Evolutionary conservation across 768 basidiomycete genomes (phyloP), one percentile per base, ranked within the genome.

Genomic region (Grammothele lineata): DNA sequence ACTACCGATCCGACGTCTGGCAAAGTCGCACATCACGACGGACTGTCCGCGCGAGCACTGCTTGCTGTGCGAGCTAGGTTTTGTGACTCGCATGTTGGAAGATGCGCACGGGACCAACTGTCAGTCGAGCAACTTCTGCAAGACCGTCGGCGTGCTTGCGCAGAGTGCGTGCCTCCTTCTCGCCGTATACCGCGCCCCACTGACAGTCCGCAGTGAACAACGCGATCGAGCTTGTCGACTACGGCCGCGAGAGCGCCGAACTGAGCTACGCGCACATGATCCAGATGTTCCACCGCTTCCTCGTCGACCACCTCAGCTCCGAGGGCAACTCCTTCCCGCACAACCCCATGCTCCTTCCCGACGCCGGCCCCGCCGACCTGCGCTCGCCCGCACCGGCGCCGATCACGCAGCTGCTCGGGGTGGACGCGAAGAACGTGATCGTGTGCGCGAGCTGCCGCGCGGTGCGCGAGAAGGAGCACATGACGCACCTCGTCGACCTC

Each of bases 111-210:
- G 96, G 0, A 89, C 77, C 17, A 98, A 99, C 57, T 97, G 95
- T 59, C 95, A 98, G 64, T 83, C 93, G 5, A 93, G 87, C 64
- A 99, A 99, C 64, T 99, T 97, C 58, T 98, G 93, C 64, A 87
- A 92, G 65, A 87, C 92, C 2, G 88, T 97, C 37, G 85, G 89
- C 15, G 83, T 90, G 3, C 77, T 93, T 25, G 87, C 91, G 5
- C 91, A 93, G 67, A 81, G 93, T 93, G 57, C 41, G 65, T 56
- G 32, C 26, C 11, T 21, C 22, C 18, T 15, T 17, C 10, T 33
- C 40, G 5, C 21, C 27, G 24, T 32, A 15, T 45, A 11, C 9
- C 11, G 18, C 26, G 2, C 4, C n/a, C 4, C 33, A 6, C 40
- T 25, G 11, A 34, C 15, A 4, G 5, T 6, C 10, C 18, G 7